Conservation (phyloP, 306 rosid genomes). For the Alnus glutinosa region DNA sequence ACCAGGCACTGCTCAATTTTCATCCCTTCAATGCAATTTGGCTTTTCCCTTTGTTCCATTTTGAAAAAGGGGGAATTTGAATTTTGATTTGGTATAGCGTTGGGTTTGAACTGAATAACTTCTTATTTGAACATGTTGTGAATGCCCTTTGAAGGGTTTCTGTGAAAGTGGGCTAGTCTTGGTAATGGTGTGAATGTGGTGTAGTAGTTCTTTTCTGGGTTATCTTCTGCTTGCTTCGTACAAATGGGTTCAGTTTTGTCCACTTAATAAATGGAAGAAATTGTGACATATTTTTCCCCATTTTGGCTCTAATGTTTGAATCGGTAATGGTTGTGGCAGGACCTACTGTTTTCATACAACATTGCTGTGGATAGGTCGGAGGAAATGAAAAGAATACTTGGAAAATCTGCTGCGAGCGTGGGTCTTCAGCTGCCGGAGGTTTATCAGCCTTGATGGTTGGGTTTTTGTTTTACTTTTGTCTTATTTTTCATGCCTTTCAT, state of each 20-base stretch:
- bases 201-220: neutral
- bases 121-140: neutral
- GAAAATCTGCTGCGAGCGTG: conserved; percentile 91
- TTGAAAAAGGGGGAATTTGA: too few relatives aligned
- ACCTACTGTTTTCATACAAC: conserved; percentile 79
- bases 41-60: too few relatives aligned
- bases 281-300: neutral
- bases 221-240: neutral
- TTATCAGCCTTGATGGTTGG: conserved; percentile 52
- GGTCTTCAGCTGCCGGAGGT: conserved; percentile 88
- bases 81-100: too few relatives aligned
- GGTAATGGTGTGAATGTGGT: neutral
- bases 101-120: too few relatives aligned
- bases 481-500: neutral
- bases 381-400: conserved; percentile 75
- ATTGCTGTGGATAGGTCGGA: conserved; percentile 85
- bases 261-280: neutral
- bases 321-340: conserved; percentile 52
- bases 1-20: conserved; percentile 46
- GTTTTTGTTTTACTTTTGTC: neutral
- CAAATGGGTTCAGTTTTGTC: neutral
- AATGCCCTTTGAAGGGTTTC: neutral
- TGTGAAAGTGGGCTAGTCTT: neutral
- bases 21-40: neutral
- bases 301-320: conserved; percentile 11